A percentile compares a stretch with the other conserved stretches of the same genome.
phyloP scores from a whole-genome alignment of 495 filamentous ascomycete species.

The Neurospora africana region DNA sequence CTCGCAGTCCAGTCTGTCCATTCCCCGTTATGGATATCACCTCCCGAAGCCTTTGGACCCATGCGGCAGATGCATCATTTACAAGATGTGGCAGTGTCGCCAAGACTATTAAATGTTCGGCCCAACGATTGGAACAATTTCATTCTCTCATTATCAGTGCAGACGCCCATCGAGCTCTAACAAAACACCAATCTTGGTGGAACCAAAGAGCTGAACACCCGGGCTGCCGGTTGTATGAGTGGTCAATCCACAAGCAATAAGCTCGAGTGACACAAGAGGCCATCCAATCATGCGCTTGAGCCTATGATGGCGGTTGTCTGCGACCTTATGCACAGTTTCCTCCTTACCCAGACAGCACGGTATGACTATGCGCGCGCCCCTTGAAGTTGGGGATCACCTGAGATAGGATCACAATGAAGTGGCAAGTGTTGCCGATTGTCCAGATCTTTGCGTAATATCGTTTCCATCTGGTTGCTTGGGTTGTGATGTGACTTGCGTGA shows the following conservation, averaged over 20 bases:
- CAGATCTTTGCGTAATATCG: background rate
- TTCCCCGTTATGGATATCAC: background rate
- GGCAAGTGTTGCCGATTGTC: background rate
- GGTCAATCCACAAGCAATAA: background rate
- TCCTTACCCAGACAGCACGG: background rate
- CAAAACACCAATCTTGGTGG: background rate
- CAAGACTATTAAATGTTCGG: background rate
- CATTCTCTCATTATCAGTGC: background rate
- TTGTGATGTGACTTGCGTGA: background rate
- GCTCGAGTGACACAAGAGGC: background rate
- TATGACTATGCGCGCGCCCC: background rate
- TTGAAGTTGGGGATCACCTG: background rate
- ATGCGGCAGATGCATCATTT: background rate
- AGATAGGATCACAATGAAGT: background rate
- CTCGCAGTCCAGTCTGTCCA: background rate
- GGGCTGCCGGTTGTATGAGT: background rate
- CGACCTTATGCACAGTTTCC: background rate
- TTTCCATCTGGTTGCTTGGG: background rate
- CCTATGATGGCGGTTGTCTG: background rate
- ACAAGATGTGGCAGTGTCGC: background rate
- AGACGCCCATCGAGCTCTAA: background rate
- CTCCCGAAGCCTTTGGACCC: background rate
- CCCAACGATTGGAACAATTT: background rate
- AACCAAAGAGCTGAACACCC: background rate
- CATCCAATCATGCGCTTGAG: background rate